These are phyloP conservation scores for Cercophora scortea DNA, from an alignment of 495 filamentous ascomycete species.

Conservation along the genomic window DNA sequence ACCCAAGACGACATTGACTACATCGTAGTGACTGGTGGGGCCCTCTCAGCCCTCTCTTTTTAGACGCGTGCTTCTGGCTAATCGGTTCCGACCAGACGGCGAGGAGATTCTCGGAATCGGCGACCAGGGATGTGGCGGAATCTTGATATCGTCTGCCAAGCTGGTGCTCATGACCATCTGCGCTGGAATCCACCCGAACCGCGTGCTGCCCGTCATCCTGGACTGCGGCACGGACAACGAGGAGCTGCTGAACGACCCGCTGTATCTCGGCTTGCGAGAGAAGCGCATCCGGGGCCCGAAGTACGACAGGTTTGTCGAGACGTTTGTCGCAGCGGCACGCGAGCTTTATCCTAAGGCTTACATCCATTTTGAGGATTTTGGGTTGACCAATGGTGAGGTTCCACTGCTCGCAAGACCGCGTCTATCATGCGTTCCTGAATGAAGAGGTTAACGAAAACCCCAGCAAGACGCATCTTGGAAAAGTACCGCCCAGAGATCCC, in stretches of 20 bases:
- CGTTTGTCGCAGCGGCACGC: slow-evolving; percentile 58
- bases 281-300: slow-evolving; percentile 58
- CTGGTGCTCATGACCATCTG: slow-evolving; percentile 75
- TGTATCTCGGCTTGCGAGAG: slow-evolving; percentile 71
- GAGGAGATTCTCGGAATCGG: slow-evolving; percentile 80
- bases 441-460: not conserved
- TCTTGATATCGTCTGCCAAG: slow-evolving; percentile 80
- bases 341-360: slow-evolving; percentile 72
- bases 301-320: slow-evolving; percentile 73
- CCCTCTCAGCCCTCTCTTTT: not conserved
- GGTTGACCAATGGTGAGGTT: slow-evolving; percentile 40
- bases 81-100: slow-evolving; percentile 21
- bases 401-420: not conserved
- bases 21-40: slow-evolving; percentile 71
- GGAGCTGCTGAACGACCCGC: slow-evolving; percentile 63
- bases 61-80: not conserved
- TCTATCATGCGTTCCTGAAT: not conserved
- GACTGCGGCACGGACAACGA: slow-evolving; percentile 86
- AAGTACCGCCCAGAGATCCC: slow-evolving; percentile 62
- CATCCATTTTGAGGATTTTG: slow-evolving; percentile 72
- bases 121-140: slow-evolving; percentile 84
- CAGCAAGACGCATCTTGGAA: slow-evolving; percentile 60
- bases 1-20: slow-evolving; percentile 72
- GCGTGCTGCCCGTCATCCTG: slow-evolving; percentile 75
- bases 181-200: slow-evolving; percentile 73